Evolutionary conservation across 257 asterid genomes (phyloP).

Genomic region (Fraxinus anomala): DNA sequence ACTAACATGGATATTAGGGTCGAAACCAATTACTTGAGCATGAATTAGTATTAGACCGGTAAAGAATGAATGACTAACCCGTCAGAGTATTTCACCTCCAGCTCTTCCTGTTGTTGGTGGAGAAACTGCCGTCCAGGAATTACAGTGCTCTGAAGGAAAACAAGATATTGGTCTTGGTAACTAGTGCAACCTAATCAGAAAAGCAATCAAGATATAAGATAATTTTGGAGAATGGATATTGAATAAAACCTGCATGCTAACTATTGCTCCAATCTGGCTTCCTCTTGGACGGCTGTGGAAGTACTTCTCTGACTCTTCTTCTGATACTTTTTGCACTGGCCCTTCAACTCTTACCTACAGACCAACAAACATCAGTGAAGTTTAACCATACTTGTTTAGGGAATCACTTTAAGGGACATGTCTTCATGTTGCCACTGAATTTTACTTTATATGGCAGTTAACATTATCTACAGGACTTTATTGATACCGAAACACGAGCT

Average conservation of each 20-base stretch:
- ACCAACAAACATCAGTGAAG: slow-evolving; percentile 15
- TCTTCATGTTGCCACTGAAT: slow-evolving; percentile 15
- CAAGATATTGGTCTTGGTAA: slow-evolving; percentile 22
- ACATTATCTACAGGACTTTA: slow-evolving; percentile 8
- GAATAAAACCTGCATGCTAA: slow-evolving; percentile 71
- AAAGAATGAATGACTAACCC: slow-evolving; percentile 53
- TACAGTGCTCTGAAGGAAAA: slow-evolving; percentile 52
- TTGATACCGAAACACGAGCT: background rate
- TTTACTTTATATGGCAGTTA: slow-evolving; percentile 10
- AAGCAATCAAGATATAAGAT: slow-evolving; percentile 22
- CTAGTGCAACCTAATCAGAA: slow-evolving; percentile 13
- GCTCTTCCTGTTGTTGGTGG: slow-evolving; percentile 52
- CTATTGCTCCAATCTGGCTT: slow-evolving; percentile 77
- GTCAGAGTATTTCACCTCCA: slow-evolving; percentile 60
- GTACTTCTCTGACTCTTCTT: slow-evolving; percentile 75
- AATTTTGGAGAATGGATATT: slow-evolving; percentile 13
- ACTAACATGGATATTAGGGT: slow-evolving; percentile 10
- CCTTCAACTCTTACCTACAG: slow-evolving; percentile 83
- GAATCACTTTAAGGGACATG: slow-evolving; percentile 15
- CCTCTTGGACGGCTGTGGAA: slow-evolving; percentile 83
- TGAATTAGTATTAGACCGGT: slow-evolving; percentile 13
- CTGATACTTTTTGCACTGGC: slow-evolving; percentile 62
- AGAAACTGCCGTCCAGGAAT: slow-evolving; percentile 68
- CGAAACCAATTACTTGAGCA: background rate
- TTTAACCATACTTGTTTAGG: slow-evolving; percentile 9